Evolutionary conservation across 495 filamentous ascomycete genomes (phyloP), one percentile per base, ranked within the genome.

Genomic region (Acidiella bohemica): DNA sequence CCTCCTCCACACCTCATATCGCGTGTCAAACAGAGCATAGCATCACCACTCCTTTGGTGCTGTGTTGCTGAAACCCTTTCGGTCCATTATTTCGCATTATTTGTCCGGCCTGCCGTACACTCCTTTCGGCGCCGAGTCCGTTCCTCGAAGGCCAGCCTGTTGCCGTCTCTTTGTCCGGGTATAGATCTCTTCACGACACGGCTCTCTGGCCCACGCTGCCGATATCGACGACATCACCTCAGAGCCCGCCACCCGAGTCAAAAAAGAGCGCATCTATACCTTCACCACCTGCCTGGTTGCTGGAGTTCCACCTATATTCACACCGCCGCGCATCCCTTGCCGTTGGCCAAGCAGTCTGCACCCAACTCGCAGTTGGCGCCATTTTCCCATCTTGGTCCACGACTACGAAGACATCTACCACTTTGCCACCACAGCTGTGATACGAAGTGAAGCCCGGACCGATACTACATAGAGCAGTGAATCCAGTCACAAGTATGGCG

Each of bases 31-130:
- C 36, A 30, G 35, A 36, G 35, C 36, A 35, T 24, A 45, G 47
- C 28, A 44, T 44, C 43, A 46, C 35, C 47, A 45, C 28, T 51
- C 47, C 43, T 39, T 23, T 46, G 47, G 36, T 50, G 39, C 36
- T 50, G 47, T 41, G 38, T 20, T 21, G 23, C 28, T 36, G 42
- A 28, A 32, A 19, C 18, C 30, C 38, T n/a, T n/a, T 27, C 24
- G 23, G 35, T 36, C 42, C 30, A 18, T 41, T 34, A 31, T 20
- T 49, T 22, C 5, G 30, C 38, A 4, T 36, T 24, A 39, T 22
- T 37, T 36, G 31, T 31, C 46, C 39, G 19, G 19, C 22, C 36
- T 23, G 16, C 36, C 32, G 40, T 44, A n/a, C 46, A 39, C 36
- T 49, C 40, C 36, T 49, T 49, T 26, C 44, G 27, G 42, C 39